Conservation (phyloP, 305 asterid genomes). For the Fraxinus sp. region DNA sequence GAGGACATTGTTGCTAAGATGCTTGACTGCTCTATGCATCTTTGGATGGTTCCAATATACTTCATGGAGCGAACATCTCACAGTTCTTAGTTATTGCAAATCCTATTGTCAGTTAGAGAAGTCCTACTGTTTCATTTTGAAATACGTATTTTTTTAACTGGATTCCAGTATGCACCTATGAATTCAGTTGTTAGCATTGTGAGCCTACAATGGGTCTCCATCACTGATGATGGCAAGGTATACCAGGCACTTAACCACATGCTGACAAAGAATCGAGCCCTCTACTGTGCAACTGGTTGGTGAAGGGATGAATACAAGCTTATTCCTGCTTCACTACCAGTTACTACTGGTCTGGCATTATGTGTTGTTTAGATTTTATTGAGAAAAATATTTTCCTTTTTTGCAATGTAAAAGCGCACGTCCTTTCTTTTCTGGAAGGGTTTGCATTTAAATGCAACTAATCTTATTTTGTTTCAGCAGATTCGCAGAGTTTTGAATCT, state of each 20-base stretch:
- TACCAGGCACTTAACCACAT: background rate
- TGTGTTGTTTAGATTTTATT: background rate
- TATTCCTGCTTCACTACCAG: background rate
- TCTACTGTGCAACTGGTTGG: background rate
- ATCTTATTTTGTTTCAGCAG: constrained; percentile 43
- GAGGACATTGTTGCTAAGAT: background rate
- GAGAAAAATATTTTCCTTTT: constrained; percentile 6
- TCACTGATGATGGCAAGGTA: background rate
- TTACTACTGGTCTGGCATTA: constrained; percentile 16
- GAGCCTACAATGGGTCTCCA: background rate
- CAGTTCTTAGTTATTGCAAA: background rate
- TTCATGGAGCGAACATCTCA: background rate
- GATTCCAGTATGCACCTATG: background rate
- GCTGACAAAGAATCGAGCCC: background rate
- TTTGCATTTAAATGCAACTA: constrained; percentile 1
- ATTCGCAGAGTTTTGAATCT: constrained; percentile 88
- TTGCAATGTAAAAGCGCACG: background rate
- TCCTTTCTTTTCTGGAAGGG: background rate
- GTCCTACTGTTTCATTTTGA: background rate
- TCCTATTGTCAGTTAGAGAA: background rate
- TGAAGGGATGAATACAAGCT: background rate
- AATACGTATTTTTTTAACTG: background rate
- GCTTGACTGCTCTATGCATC: background rate
- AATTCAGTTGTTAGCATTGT: background rate
- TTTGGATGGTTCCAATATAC: background rate